Conservation (phyloP, 176 grass and related monocot genomes). For the Avena eriantha region DNA sequence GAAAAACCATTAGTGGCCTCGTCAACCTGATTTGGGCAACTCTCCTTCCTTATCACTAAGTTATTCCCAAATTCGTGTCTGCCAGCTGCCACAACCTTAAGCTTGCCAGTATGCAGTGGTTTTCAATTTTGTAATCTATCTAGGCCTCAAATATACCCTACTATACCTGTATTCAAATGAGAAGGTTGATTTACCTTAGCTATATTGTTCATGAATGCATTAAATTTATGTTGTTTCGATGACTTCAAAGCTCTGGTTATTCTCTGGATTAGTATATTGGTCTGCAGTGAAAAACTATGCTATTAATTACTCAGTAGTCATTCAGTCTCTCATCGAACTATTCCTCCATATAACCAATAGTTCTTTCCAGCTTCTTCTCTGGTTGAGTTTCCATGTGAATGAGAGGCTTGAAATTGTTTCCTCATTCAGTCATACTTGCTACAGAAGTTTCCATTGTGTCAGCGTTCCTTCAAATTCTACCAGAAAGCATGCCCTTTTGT, state of each 20-base stretch:
- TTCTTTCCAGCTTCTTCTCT: not conserved
- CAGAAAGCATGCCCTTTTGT: constrained; percentile 2
- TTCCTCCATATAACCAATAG: not conserved
- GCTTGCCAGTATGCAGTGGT: not conserved
- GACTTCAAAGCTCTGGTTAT: not conserved
- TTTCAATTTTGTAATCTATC: not conserved
- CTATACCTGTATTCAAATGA: not conserved
- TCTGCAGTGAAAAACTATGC: not conserved
- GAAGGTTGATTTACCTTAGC: not conserved
- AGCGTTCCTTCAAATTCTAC: not conserved
- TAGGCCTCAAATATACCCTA: not conserved
- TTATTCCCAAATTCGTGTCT: not conserved
- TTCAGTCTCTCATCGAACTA: not conserved
- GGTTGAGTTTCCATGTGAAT: constrained; percentile 29
- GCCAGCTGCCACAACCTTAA: not conserved
- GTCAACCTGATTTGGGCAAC: constrained; percentile 21
- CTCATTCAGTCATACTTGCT: constrained; percentile 27
- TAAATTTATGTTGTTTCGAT: constrained; percentile 2
- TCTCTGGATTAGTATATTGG: constrained; percentile 17
- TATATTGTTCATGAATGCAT: constrained; percentile 3
- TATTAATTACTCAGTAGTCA: not conserved
- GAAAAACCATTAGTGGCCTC: no score
- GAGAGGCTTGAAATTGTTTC: constrained; percentile 6
- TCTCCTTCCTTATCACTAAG: not conserved
- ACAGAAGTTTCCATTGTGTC: constrained; percentile 6